phyloP scores from a whole-genome alignment of 2,329 filamentous ascomycete species.

The Ophidiomyces ophidiicola region DNA sequence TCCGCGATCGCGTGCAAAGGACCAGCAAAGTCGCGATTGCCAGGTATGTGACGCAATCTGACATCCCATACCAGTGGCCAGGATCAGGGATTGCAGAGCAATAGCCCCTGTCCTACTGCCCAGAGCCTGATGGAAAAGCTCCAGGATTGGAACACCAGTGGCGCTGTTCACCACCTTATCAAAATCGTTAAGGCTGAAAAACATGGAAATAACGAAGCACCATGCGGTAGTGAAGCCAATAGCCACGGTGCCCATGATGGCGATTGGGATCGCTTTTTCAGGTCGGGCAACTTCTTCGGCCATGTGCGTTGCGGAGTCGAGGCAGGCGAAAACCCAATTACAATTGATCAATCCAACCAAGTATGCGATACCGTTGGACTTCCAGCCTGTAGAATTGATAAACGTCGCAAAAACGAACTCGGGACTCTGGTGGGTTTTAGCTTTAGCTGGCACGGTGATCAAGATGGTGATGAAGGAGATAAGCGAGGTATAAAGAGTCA shows the following conservation, averaged over 20 bases:
- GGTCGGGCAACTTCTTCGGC: constrained; percentile 40
- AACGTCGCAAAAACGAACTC: constrained; percentile 43
- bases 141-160: constrained; percentile 38
- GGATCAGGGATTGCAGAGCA: constrained; percentile 36
- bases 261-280: constrained; percentile 38
- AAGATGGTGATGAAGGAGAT: constrained; percentile 39
- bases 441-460: constrained; percentile 36
- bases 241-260: constrained; percentile 39
- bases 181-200: constrained; percentile 40
- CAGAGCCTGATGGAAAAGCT: constrained; percentile 37
- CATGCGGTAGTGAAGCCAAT: constrained; percentile 41
- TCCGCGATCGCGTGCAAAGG: constrained; percentile 41
- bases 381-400: constrained; percentile 42
- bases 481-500: constrained; percentile 37
- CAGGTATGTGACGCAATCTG: constrained; percentile 40
- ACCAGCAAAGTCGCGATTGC: constrained; percentile 42
- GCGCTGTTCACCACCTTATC: constrained; percentile 28
- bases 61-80: constrained; percentile 39
- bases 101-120: constrained; percentile 35
- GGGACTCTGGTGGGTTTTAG: constrained; percentile 34
- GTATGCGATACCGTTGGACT: constrained; percentile 38
- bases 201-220: constrained; percentile 39
- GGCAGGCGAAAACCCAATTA: constrained; percentile 41
- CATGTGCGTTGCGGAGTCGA: constrained; percentile 41
- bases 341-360: constrained; percentile 42